Evolutionary conservation across 2,329 filamentous ascomycete genomes (phyloP).

Genomic region (Pezicula neosporulosa): DNA sequence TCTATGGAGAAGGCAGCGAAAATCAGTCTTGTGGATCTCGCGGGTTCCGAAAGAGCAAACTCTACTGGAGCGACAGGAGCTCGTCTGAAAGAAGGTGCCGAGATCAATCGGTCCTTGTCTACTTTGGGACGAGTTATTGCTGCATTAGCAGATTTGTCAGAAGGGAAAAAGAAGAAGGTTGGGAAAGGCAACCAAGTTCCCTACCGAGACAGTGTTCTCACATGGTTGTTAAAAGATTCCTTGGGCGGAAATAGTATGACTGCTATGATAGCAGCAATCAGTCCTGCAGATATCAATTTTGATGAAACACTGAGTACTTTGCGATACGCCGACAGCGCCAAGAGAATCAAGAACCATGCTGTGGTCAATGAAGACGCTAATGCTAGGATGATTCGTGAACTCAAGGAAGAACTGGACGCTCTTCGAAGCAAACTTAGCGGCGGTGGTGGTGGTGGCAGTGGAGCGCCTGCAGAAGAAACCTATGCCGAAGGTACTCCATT

Average conservation of each 20-base stretch:
- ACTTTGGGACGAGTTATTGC: constrained; percentile 97
- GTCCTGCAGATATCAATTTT: constrained; percentile 97
- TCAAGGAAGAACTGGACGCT: constrained; percentile 90
- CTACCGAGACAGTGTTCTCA: constrained; percentile 94
- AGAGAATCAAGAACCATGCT: constrained; percentile 99
- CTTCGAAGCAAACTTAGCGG: constrained; percentile 81
- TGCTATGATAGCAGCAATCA: constrained; percentile 99
- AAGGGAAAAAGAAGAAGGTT: constrained; percentile 76
- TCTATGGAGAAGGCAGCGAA: constrained; percentile 96
- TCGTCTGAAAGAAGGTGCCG: constrained; percentile 92
- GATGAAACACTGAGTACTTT: constrained; percentile 95
- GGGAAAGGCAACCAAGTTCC: constrained; percentile 75
- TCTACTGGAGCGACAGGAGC: constrained; percentile 96
- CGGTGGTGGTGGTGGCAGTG: constrained; percentile 38
- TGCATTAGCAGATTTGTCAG: constrained; percentile 85
- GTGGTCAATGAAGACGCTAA: constrained; percentile 99
- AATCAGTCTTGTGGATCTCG: constrained; percentile 96
- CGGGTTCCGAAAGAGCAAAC: constrained; percentile 94
- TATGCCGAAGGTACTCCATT: constrained; percentile 90
- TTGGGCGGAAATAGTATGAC: constrained; percentile 98
- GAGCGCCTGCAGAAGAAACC: constrained; percentile 65
- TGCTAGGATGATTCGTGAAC: constrained; percentile 94
- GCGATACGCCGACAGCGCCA: constrained; percentile 94
- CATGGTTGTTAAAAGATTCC: constrained; percentile 96
- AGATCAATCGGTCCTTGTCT: constrained; percentile 96